These are phyloP conservation scores for Phytophthora uliginosa DNA, from an alignment of 352 stramenopile species.

Conservation along the genomic window DNA sequence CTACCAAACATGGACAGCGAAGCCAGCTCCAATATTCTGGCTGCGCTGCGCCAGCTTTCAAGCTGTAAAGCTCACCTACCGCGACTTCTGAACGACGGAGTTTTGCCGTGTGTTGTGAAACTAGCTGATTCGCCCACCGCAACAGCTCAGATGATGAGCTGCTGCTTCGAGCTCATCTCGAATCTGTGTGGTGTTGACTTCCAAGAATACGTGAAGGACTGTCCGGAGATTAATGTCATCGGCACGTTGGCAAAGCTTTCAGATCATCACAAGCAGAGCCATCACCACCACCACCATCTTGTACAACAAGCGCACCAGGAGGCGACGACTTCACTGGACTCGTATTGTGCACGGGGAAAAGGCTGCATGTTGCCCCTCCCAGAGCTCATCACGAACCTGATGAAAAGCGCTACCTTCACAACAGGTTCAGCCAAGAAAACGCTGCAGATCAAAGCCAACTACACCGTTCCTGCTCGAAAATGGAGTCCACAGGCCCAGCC, in stretches of 20 bases:
- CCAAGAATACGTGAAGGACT: slow-evolving; percentile 47
- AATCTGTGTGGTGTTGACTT: slow-evolving; percentile 75
- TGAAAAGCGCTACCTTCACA: slow-evolving; percentile 56
- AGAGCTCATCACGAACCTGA: slow-evolving; percentile 68
- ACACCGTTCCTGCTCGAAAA: slow-evolving; percentile 69
- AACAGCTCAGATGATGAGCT: slow-evolving; percentile 44
- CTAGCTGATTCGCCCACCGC: slow-evolving; percentile 47
- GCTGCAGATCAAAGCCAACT: slow-evolving; percentile 70
- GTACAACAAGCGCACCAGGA: slow-evolving; percentile 17
- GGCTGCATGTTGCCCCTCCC: slow-evolving; percentile 36
- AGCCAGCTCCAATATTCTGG: slow-evolving; percentile 58
- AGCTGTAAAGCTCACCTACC: slow-evolving; percentile 52
- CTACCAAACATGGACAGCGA: slow-evolving; percentile 36
- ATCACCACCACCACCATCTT: slow-evolving; percentile 10
- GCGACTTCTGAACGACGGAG: slow-evolving; percentile 58
- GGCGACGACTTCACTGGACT: slow-evolving; percentile 17
- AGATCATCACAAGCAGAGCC: slow-evolving; percentile 45
- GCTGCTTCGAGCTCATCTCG: slow-evolving; percentile 83
- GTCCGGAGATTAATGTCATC: slow-evolving; percentile 76
- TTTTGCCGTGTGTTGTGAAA: slow-evolving; percentile 60
- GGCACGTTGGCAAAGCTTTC: slow-evolving; percentile 77
- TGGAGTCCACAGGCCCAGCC: slow-evolving; percentile 57
- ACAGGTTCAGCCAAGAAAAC: slow-evolving; percentile 71
- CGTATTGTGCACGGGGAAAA: slow-evolving; percentile 64
- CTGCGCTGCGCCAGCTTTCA: slow-evolving; percentile 60